phyloP scores from a whole-genome alignment of 2,329 filamentous ascomycete genomes.

The Aspergillus viridinutans region DNA sequence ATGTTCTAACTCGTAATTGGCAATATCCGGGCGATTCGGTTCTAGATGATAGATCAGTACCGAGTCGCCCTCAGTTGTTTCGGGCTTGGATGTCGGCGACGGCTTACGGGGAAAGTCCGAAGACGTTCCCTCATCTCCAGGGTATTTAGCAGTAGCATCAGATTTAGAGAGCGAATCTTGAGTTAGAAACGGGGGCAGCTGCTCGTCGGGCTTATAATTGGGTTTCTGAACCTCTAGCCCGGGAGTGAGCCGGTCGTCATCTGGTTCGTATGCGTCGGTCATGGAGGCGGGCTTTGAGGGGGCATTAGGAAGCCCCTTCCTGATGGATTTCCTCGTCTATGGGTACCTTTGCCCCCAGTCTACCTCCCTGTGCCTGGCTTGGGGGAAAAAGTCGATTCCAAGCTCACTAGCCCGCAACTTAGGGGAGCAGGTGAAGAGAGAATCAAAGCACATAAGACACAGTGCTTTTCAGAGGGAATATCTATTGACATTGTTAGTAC shows the following conservation, averaged over 20 bases:
- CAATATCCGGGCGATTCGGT: constrained; percentile 63
- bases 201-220: constrained; percentile 28
- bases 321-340: constrained; percentile 1
- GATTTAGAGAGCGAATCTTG: constrained; percentile 15
- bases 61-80: constrained; percentile 54
- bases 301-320: constrained; percentile 25
- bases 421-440: not conserved
- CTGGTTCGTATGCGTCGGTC: constrained; percentile 40
- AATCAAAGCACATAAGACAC: not conserved
- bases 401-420: not conserved
- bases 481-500: not conserved
- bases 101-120: constrained; percentile 34
- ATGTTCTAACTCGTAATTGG: constrained; percentile 51
- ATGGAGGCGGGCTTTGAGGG: constrained; percentile 27
- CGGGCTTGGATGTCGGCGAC: constrained; percentile 25
- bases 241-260: constrained; percentile 38
- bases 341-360: not conserved
- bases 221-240: constrained; percentile 28
- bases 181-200: constrained; percentile 33
- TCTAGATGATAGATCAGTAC: constrained; percentile 64
- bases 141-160: constrained; percentile 16
- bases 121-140: constrained; percentile 27
- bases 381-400: not conserved
- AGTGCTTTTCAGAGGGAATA: not conserved
- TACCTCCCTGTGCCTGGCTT: not conserved